These are phyloP conservation scores for Quercus phellos DNA, from an alignment of 331 rosid species.

Conservation along the genomic window DNA sequence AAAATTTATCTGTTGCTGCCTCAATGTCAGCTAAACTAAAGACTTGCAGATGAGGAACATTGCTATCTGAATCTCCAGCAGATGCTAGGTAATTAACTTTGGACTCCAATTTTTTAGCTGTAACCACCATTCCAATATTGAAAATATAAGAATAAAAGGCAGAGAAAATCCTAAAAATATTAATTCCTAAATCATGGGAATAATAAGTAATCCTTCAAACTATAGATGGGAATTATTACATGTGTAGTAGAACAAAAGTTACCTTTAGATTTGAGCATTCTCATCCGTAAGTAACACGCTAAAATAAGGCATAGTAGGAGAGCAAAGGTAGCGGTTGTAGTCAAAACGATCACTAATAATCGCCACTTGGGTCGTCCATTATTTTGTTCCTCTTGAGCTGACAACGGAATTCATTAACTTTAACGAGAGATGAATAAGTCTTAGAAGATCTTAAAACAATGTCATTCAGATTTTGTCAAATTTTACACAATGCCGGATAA, in stretches of 20 bases:
- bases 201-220: not conserved
- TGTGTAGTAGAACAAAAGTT: not conserved
- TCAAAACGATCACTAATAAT: constrained; percentile 6
- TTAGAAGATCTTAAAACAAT: not conserved
- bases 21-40: constrained; percentile 21
- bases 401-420: not conserved
- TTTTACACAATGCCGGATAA: no score
- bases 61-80: not conserved
- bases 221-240: not conserved
- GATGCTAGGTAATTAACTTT: not conserved
- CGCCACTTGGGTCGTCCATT: not conserved
- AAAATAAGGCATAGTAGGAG: not conserved
- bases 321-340: not conserved
- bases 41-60: constrained; percentile 22
- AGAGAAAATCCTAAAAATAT: not conserved
- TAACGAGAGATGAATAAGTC: not conserved
- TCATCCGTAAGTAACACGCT: constrained; percentile 5
- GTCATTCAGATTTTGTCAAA: not conserved
- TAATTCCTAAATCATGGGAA: not conserved
- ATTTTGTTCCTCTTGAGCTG: constrained; percentile 2
- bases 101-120: not conserved
- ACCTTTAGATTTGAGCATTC: constrained; percentile 20
- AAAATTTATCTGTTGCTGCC: constrained; percentile 26
- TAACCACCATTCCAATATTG: not conserved
- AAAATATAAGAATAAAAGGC: not conserved